phyloP scores from a whole-genome alignment of 2,329 filamentous ascomycete species.

The Fusarium multiceps region DNA sequence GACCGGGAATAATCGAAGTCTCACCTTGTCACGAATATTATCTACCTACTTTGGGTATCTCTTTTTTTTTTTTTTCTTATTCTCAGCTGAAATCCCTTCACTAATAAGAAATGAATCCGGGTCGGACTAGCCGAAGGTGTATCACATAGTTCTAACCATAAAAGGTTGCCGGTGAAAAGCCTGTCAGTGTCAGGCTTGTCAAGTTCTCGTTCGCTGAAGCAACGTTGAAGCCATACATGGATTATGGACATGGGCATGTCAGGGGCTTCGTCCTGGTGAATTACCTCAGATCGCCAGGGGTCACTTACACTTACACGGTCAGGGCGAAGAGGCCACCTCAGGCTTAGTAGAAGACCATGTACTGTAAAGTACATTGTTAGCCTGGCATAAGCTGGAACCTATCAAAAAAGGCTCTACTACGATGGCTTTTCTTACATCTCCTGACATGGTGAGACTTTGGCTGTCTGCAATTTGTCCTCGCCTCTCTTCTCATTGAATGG shows the following conservation, averaged over 20 bases:
- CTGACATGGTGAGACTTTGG: slow-evolving; percentile 46
- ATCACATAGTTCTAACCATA: slow-evolving; percentile 34
- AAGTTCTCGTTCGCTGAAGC: slow-evolving; percentile 18
- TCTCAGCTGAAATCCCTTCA: slow-evolving; percentile 6
- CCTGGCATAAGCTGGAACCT: slow-evolving; percentile 13
- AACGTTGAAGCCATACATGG: slow-evolving; percentile 8
- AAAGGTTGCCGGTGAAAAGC: slow-evolving; percentile 35
- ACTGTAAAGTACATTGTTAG: background rate
- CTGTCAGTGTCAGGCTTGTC: slow-evolving; percentile 2
- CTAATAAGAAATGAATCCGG: slow-evolving; percentile 7
- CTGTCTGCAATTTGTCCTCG: slow-evolving; percentile 35
- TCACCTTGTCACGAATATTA: slow-evolving; percentile 13
- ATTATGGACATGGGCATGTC: slow-evolving; percentile 6
- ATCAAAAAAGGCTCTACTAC: slow-evolving; percentile 16
- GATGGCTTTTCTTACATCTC: slow-evolving; percentile 29
- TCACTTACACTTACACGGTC: slow-evolving; percentile 25
- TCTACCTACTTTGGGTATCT: background rate
- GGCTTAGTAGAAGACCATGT: slow-evolving; percentile 2
- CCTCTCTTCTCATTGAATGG: slow-evolving; percentile 26
- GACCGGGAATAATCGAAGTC: slow-evolving; percentile 27
- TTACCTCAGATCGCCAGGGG: slow-evolving; percentile 25
- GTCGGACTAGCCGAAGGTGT: slow-evolving; percentile 40
- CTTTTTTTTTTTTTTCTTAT: background rate
- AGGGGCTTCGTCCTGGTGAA: slow-evolving; percentile 18
- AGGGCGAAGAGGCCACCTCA: background rate